These are phyloP conservation scores for Pseudogymnoascus sp. DNA, from an alignment of 2,329 filamentous ascomycete genomes.

Conservation along the genomic window DNA sequence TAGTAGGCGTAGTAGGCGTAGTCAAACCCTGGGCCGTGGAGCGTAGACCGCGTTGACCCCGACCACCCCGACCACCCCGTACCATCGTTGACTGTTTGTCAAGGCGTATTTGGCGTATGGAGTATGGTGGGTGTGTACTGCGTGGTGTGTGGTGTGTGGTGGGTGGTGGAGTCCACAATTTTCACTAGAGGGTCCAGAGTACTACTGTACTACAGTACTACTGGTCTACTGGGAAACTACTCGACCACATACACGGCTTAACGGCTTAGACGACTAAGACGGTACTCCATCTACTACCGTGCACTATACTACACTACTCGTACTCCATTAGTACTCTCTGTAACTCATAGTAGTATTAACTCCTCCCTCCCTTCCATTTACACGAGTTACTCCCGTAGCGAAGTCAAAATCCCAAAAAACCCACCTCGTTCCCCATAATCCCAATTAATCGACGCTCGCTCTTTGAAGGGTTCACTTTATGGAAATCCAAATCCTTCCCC, in stretches of 20 bases:
- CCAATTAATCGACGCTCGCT: neutral
- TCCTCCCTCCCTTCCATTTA: neutral
- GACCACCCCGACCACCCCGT: neutral
- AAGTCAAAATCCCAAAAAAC: neutral
- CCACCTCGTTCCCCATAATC: conserved; percentile 1
- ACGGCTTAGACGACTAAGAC: neutral
- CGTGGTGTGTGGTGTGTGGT: neutral
- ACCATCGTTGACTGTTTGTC: neutral
- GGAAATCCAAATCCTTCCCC: neutral
- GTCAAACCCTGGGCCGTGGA: neutral
- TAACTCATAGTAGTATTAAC: neutral
- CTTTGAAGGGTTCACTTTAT: neutral
- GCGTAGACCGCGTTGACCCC: neutral
- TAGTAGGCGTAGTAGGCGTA: neutral
- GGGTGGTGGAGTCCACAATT: neutral
- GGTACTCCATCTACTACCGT: neutral
- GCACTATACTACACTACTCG: neutral
- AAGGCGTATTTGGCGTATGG: neutral
- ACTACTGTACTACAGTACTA: neutral
- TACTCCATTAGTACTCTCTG: neutral
- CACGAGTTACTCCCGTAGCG: conserved; percentile 4
- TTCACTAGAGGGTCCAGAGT: neutral
- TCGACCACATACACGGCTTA: neutral
- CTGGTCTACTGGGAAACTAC: neutral
- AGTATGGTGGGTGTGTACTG: neutral